These are phyloP conservation scores for Penicillium simplicissimum DNA, from an alignment of 495 filamentous ascomycete species.

Conservation along the genomic window DNA sequence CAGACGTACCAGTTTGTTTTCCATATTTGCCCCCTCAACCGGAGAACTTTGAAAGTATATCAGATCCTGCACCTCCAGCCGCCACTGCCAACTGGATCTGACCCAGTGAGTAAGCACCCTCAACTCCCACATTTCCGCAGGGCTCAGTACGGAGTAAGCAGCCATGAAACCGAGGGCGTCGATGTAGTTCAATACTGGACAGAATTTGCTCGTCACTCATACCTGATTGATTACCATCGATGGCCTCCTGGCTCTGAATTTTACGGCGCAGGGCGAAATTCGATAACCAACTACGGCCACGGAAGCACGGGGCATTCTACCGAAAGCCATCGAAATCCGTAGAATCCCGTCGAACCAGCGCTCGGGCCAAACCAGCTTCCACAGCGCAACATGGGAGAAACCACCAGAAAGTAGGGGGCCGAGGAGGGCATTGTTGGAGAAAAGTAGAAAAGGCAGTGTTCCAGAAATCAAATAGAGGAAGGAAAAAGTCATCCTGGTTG, in stretches of 20 bases:
- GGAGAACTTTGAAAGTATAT: not conserved
- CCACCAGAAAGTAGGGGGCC: slow-evolving; percentile 23
- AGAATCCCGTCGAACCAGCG: slow-evolving; percentile 36
- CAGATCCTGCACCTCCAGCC: slow-evolving; percentile 6
- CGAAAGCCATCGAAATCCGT: slow-evolving; percentile 38
- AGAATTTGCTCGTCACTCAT: slow-evolving; percentile 14
- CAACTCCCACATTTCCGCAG: not conserved
- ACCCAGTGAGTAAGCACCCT: not conserved
- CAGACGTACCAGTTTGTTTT: not conserved
- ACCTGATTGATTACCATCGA: not conserved
- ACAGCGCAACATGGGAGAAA: slow-evolving; percentile 14
- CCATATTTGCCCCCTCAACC: not conserved
- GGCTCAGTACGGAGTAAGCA: not conserved
- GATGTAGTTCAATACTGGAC: too few species aligned
- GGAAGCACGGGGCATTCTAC: slow-evolving; percentile 3
- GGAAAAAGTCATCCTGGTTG: not conserved
- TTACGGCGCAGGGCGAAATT: not conserved
- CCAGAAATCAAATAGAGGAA: not conserved
- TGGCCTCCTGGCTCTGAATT: not conserved
- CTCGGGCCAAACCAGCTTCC: slow-evolving; percentile 34
- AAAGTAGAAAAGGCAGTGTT: slow-evolving; percentile 9
- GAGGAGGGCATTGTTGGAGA: slow-evolving; percentile 3
- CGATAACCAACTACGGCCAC: not conserved
- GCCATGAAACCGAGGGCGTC: too few species aligned
- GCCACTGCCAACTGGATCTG: not conserved